A percentile compares a stretch with the other conserved stretches of the same genome.
Evolutionary conservation across 2,329 filamentous ascomycete species (phyloP).

Genomic region (Cytospora leucostoma): DNA sequence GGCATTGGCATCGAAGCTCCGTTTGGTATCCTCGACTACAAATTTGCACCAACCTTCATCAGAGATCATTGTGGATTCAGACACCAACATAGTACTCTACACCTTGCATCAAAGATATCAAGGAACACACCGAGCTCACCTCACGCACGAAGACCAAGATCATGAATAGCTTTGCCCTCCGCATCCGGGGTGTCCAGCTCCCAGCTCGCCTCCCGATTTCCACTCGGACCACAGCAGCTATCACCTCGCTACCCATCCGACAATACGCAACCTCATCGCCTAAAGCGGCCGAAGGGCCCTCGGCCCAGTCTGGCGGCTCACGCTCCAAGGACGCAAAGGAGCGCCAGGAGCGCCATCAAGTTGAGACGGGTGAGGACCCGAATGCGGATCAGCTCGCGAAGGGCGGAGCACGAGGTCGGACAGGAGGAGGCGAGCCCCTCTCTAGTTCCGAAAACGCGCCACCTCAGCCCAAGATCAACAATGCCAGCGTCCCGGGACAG

Average conservation of each 20-base stretch:
- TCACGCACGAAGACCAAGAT: constrained; percentile 17
- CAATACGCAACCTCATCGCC: constrained; percentile 31
- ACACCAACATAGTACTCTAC: neutral
- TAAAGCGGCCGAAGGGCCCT: constrained; percentile 32
- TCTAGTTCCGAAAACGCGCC: constrained; percentile 38
- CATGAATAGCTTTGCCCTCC: constrained; percentile 25
- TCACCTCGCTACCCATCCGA: neutral
- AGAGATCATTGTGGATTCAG: neutral
- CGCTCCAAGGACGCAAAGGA: constrained; percentile 42
- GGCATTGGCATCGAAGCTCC: neutral
- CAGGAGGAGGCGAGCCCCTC: constrained; percentile 43
- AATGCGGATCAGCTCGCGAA: constrained; percentile 31
- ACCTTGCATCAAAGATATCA: neutral
- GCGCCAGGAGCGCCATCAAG: constrained; percentile 20
- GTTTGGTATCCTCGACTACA: neutral
- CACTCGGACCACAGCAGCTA: neutral
- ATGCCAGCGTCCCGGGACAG: constrained; percentile 45
- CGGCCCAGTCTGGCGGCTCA: constrained; percentile 35
- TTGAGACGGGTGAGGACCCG: constrained; percentile 33
- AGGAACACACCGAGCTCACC: constrained; percentile 10
- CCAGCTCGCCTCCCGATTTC: neutral
- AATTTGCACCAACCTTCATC: neutral
- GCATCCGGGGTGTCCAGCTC: constrained; percentile 17
- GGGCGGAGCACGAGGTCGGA: constrained; percentile 38
- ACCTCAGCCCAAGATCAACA: constrained; percentile 54